Conservation (phyloP, 768 basidiomycete species). For the Pulveroboletus sp. region DNA sequence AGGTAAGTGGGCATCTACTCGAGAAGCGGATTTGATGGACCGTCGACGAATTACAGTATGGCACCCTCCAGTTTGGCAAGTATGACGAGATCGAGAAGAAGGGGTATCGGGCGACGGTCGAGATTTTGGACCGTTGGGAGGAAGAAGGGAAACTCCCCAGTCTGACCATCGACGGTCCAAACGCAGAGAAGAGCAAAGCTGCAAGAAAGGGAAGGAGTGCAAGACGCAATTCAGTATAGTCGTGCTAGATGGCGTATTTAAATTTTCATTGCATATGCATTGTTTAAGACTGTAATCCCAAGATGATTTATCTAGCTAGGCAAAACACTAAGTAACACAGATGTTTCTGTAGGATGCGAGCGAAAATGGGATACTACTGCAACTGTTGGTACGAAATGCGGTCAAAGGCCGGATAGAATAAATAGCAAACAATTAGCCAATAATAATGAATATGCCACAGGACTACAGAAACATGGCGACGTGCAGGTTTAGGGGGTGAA, state of each 20-base stretch:
- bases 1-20: slow-evolving; percentile 44
- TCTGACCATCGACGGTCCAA: slow-evolving; percentile 61
- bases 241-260: not conserved
- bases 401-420: slow-evolving; percentile 16
- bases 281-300: slow-evolving; percentile 3
- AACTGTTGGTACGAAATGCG: slow-evolving; percentile 1
- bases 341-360: slow-evolving; percentile 15
- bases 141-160: slow-evolving; percentile 82
- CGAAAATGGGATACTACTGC: slow-evolving; percentile 1
- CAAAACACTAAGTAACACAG: slow-evolving; percentile 14
- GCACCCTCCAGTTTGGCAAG: slow-evolving; percentile 86
- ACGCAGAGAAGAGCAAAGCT: slow-evolving; percentile 40
- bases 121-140: slow-evolving; percentile 73
- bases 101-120: slow-evolving; percentile 72
- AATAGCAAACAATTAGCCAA: slow-evolving; percentile 32
- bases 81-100: slow-evolving; percentile 85
- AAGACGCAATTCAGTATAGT: slow-evolving; percentile 67
- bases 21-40: not conserved
- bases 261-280: too few species aligned
- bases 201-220: slow-evolving; percentile 70
- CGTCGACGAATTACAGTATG: slow-evolving; percentile 55
- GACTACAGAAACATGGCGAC: slow-evolving; percentile 7
- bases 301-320: slow-evolving; percentile 16
- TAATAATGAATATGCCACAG: slow-evolving; percentile 35
- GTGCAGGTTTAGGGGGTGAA: slow-evolving; percentile 11